Conservation (phyloP, 257 asterid species). For the Solanum corneliomulleri region DNA sequence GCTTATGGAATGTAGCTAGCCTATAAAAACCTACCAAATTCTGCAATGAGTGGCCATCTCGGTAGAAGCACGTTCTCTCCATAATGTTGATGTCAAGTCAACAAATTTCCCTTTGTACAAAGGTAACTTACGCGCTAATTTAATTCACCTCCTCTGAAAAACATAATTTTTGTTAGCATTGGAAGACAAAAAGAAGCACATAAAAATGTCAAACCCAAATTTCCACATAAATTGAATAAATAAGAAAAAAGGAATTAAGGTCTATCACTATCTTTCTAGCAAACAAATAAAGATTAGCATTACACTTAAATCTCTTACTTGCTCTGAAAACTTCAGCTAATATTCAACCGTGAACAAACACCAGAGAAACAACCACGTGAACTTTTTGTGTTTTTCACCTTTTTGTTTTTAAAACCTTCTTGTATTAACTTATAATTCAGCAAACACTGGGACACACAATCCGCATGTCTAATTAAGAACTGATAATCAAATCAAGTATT, state of each 20-base stretch:
- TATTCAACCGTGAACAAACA: background rate
- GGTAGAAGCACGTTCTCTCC: constrained; percentile 13
- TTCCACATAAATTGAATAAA: background rate
- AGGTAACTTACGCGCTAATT: background rate
- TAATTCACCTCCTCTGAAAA: constrained; percentile 2
- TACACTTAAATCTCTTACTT: background rate
- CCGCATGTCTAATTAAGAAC: background rate
- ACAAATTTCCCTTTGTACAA: constrained; percentile 14
- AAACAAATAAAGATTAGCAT: background rate
- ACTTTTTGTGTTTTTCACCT: background rate
- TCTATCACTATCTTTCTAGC: background rate
- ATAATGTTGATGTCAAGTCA: constrained; percentile 8
- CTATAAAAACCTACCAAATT: constrained; percentile 11
- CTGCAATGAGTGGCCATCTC: constrained; percentile 1
- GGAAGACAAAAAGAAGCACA: background rate
- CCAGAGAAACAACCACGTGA: background rate
- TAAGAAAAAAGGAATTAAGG: background rate
- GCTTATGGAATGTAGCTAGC: background rate
- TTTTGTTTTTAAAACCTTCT: background rate
- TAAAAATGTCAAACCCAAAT: background rate
- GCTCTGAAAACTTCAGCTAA: background rate
- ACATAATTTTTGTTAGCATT: background rate
- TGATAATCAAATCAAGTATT: background rate
- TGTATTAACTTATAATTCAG: background rate
- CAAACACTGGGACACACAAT: background rate